These are phyloP conservation scores for Saccharomycopsis capsularis DNA, from an alignment of 805 yeast species.

Conservation along the genomic window DNA sequence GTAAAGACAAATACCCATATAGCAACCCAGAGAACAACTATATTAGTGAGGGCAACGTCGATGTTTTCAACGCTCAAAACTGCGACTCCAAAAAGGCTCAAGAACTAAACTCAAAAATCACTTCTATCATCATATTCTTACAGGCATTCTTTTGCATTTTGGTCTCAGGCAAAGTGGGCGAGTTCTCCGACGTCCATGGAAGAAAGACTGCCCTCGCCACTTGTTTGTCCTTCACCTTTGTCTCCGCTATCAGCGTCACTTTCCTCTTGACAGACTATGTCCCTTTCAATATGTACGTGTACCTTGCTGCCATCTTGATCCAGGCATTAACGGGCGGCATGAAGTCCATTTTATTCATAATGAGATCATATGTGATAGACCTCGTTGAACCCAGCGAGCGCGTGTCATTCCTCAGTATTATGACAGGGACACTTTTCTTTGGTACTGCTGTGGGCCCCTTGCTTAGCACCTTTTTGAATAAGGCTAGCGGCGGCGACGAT, in stretches of 20 bases:
- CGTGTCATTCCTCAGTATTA: slow-evolving; percentile 49
- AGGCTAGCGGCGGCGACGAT: slow-evolving; percentile 26
- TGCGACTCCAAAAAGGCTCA: slow-evolving; percentile 40
- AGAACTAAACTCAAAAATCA: slow-evolving; percentile 39
- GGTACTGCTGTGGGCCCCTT: slow-evolving; percentile 65
- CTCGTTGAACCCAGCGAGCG: slow-evolving; percentile 57
- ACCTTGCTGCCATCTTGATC: slow-evolving; percentile 39
- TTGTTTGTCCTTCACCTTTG: slow-evolving; percentile 25
- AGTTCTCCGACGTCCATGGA: slow-evolving; percentile 58
- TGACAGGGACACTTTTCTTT: slow-evolving; percentile 50
- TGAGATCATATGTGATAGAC: slow-evolving; percentile 69
- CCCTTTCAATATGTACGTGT: slow-evolving; percentile 26
- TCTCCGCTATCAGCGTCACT: slow-evolving; percentile 26
- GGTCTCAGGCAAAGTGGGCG: slow-evolving; percentile 57
- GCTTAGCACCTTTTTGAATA: slow-evolving; percentile 20
- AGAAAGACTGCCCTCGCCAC: slow-evolving; percentile 43
- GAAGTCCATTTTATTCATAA: slow-evolving; percentile 46
- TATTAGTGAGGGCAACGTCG: no score
- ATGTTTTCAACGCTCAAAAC: slow-evolving; percentile 7
- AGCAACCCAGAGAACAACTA: no score
- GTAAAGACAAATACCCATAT: slow-evolving; percentile 32
- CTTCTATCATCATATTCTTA: slow-evolving; percentile 36
- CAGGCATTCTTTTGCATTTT: slow-evolving; percentile 41
- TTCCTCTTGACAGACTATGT: slow-evolving; percentile 15
- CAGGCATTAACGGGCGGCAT: slow-evolving; percentile 56